Conservation (phyloP, 352 stramenopile species). For the Phytophthora hibernalis region DNA sequence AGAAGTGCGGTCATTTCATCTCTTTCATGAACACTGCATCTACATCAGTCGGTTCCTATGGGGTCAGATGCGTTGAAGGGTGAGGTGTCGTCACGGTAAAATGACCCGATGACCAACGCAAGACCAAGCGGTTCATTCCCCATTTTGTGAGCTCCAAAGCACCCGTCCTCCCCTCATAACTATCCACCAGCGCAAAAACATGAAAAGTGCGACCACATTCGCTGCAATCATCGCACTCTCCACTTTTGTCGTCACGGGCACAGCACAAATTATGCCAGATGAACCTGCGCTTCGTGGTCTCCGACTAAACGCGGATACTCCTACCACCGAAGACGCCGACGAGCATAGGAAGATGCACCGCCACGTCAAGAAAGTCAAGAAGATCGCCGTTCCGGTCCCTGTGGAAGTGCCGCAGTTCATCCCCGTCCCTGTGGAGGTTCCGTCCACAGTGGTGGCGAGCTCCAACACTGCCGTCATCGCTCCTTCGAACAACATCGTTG, state of each 20-base stretch:
- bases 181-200: background rate
- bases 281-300: no score
- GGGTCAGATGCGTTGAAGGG: no score
- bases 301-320: slow-evolving; percentile 14
- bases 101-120: no score
- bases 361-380: slow-evolving; percentile 43
- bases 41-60: no score
- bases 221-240: slow-evolving; percentile 21
- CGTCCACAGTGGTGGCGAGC: slow-evolving; percentile 32
- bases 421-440: slow-evolving; percentile 30
- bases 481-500: slow-evolving; percentile 12
- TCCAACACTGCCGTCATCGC: slow-evolving; percentile 32
- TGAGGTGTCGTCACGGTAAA: no score
- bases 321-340: slow-evolving; percentile 12
- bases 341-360: slow-evolving; percentile 21
- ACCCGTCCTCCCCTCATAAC: background rate
- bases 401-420: slow-evolving; percentile 38
- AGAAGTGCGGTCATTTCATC: no score
- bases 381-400: slow-evolving; percentile 40
- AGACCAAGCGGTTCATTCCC: no score
- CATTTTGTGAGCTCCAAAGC: slow-evolving; percentile 2
- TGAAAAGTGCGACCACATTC: slow-evolving; percentile 26
- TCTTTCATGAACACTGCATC: no score
- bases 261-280: background rate
- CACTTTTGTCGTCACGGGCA: slow-evolving; percentile 14